Percentiles rank a stretch among this genome's conserved stretches.
These are phyloP conservation scores for Begonia loranthoides DNA, from an alignment of 306 rosid genomes.

Conservation along the genomic window DNA sequence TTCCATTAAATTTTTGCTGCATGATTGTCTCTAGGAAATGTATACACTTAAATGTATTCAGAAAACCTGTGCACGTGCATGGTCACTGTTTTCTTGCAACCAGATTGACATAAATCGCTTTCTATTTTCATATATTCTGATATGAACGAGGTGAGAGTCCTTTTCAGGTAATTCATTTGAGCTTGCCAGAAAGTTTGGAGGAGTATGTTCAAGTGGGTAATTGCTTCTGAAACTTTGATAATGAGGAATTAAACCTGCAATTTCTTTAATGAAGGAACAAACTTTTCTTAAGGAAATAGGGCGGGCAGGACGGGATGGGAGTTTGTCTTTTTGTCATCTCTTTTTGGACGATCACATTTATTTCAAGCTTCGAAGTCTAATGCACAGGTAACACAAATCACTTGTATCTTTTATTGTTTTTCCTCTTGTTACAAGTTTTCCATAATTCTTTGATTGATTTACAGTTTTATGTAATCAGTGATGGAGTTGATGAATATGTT, in stretches of 20 bases:
- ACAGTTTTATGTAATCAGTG: slow-evolving; percentile 39
- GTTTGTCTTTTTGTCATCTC: slow-evolving; percentile 73
- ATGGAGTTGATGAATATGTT: slow-evolving; percentile 74
- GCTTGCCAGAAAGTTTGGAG: slow-evolving; percentile 93
- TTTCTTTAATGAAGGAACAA: slow-evolving; percentile 10
- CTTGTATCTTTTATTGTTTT: slow-evolving; percentile 5
- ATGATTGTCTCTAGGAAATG: too few relatives aligned
- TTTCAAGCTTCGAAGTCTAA: slow-evolving; percentile 81
- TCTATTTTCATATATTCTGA: too few relatives aligned
- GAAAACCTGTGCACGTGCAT: too few relatives aligned
- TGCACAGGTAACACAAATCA: slow-evolving; percentile 43
- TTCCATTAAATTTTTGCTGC: too few relatives aligned
- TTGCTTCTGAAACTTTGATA: slow-evolving; percentile 12
- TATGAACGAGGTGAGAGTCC: too few relatives aligned
- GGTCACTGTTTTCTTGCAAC: too few relatives aligned
- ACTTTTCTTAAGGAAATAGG: slow-evolving; percentile 60
- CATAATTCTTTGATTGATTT: slow-evolving; percentile 5
- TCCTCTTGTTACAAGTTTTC: slow-evolving; percentile 1
- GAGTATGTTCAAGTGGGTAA: slow-evolving; percentile 76
- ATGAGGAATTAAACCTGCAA: slow-evolving; percentile 9
- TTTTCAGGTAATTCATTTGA: slow-evolving; percentile 84
- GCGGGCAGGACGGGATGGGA: slow-evolving; percentile 92
- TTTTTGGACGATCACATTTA: slow-evolving; percentile 61
- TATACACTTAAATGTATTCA: too few relatives aligned
- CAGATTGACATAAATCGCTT: too few relatives aligned